A percentile compares a stretch with the other conserved stretches of the same genome.
Conservation (phyloP, 768 basidiomycete genomes). For the Lactarius deliciosus region DNA sequence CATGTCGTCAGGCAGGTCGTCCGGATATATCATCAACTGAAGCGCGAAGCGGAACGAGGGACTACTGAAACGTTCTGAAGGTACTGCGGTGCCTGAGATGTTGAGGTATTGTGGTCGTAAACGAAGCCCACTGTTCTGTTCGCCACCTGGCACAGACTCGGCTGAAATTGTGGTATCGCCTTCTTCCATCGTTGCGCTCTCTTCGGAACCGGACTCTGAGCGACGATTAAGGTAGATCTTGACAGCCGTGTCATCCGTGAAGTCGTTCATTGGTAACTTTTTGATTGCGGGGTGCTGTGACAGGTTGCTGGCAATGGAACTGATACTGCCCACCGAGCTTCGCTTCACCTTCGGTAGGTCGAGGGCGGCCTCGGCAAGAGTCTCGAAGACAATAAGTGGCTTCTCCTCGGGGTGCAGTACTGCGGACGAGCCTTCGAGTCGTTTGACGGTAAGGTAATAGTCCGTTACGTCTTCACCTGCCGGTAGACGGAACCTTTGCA, state of each 20-base stretch:
- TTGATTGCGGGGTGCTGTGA: conserved; percentile 95
- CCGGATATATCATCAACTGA: conserved; percentile 82
- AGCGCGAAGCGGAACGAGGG: conserved; percentile 84
- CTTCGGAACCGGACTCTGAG: conserved; percentile 39
- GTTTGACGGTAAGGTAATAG: conserved; percentile 92
- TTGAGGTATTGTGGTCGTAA: conserved; percentile 46
- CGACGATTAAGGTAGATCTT: conserved; percentile 91
- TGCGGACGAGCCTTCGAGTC: conserved; percentile 84
- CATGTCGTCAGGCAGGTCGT: conserved; percentile 93
- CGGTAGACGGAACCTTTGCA: conserved; percentile 88
- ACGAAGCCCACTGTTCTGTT: conserved; percentile 32
- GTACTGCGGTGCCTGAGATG: conserved; percentile 42
- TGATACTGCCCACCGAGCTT: conserved; percentile 91
- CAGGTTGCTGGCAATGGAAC: conserved; percentile 87
- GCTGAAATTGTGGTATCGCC: conserved; percentile 44
- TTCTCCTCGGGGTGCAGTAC: conserved; percentile 68
- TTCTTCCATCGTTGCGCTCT: conserved; percentile 42
- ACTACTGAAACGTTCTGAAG: conserved; percentile 74
- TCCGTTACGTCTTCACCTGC: conserved; percentile 53
- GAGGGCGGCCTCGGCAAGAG: conserved; percentile 75
- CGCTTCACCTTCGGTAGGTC: conserved; percentile 87
- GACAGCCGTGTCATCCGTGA: conserved; percentile 94
- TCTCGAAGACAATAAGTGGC: conserved; percentile 89
- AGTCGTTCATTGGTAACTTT: conserved; percentile 95
- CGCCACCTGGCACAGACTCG: conserved; percentile 39